A percentile compares a stretch with the other conserved stretches of the same genome.
These are phyloP conservation scores for Macrocybe sp. DNA, from an alignment of 1,284 basidiomycete genomes.

Conservation along the genomic window DNA sequence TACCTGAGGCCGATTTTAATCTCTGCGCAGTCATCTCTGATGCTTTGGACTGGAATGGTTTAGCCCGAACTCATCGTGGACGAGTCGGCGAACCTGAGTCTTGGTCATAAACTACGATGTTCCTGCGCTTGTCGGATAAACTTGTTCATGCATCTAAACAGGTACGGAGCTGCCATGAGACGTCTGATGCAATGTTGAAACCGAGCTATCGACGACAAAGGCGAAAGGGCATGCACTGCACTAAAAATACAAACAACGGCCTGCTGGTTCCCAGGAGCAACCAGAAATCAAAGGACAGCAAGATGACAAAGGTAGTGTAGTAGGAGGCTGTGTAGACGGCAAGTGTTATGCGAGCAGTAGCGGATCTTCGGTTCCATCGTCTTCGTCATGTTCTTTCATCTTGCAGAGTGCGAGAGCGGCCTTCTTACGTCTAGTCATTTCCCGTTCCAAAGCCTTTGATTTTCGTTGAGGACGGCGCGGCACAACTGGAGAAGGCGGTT, in stretches of 20 bases:
- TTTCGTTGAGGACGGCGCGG: slow-evolving; percentile 11
- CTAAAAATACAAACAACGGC: background rate
- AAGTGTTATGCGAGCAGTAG: slow-evolving; percentile 11
- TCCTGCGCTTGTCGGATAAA: too few relatives aligned
- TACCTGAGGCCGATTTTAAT: too few relatives aligned
- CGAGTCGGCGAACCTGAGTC: too few relatives aligned
- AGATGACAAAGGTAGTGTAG: background rate
- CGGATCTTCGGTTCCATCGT: slow-evolving; percentile 14
- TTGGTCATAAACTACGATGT: too few relatives aligned
- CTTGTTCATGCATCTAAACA: too few relatives aligned
- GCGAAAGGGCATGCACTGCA: background rate
- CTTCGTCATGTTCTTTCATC: slow-evolving; percentile 13
- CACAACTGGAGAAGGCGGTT: slow-evolving; percentile 27
- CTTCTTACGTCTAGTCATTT: slow-evolving; percentile 6
- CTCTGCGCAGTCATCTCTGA: too few relatives aligned
- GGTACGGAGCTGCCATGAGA: too few relatives aligned
- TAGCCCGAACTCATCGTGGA: too few relatives aligned
- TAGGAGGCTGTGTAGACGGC: background rate
- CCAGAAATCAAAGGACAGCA: background rate
- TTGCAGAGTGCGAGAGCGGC: slow-evolving; percentile 8
- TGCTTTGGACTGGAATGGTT: too few relatives aligned
- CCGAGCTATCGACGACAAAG: too few relatives aligned
- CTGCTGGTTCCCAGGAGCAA: background rate
- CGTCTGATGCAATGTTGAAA: too few relatives aligned
- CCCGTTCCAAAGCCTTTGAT: background rate